Evolutionary conservation across 495 filamentous ascomycete genomes (phyloP).

Genomic region (Hyphodiscus hymeniophilus): DNA sequence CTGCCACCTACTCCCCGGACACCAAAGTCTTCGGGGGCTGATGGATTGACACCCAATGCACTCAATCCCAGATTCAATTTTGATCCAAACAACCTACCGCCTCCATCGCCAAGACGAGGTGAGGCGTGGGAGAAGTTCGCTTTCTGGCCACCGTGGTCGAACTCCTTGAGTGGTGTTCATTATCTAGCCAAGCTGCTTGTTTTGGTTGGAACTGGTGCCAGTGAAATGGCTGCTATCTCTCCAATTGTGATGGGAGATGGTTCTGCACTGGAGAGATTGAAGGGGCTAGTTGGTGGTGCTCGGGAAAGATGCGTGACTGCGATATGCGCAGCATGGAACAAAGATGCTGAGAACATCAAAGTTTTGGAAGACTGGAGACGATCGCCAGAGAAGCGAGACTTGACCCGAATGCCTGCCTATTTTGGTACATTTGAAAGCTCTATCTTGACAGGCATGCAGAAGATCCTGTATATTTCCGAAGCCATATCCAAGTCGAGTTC

Average conservation of each 20-base stretch:
- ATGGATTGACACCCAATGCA: slow-evolving; percentile 34
- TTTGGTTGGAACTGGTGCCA: slow-evolving; percentile 74
- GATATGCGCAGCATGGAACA: slow-evolving; percentile 76
- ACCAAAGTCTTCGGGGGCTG: slow-evolving; percentile 46
- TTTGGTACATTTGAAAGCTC: slow-evolving; percentile 74
- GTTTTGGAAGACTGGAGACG: slow-evolving; percentile 88
- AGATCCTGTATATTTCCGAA: slow-evolving; percentile 86
- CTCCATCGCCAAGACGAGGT: slow-evolving; percentile 65
- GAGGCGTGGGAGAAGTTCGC: slow-evolving; percentile 90
- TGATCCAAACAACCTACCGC: slow-evolving; percentile 65
- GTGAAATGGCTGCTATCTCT: slow-evolving; percentile 70
- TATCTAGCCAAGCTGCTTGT: slow-evolving; percentile 76
- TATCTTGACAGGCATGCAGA: slow-evolving; percentile 77
- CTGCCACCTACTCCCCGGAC: slow-evolving; percentile 55
- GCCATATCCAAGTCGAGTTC: slow-evolving; percentile 59
- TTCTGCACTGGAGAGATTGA: slow-evolving; percentile 56
- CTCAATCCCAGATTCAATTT: slow-evolving; percentile 65
- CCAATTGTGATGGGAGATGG: slow-evolving; percentile 51
- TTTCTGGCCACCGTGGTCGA: slow-evolving; percentile 92
- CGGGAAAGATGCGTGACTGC: slow-evolving; percentile 77
- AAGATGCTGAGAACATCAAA: slow-evolving; percentile 82
- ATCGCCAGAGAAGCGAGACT: slow-evolving; percentile 63
- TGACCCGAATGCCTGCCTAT: slow-evolving; percentile 81
- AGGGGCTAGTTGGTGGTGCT: slow-evolving; percentile 60
- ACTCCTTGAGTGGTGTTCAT: slow-evolving; percentile 78